These are phyloP conservation scores for Pseudogymnoascus sp. DNA, from an alignment of 2,329 filamentous ascomycete species.

Conservation along the genomic window DNA sequence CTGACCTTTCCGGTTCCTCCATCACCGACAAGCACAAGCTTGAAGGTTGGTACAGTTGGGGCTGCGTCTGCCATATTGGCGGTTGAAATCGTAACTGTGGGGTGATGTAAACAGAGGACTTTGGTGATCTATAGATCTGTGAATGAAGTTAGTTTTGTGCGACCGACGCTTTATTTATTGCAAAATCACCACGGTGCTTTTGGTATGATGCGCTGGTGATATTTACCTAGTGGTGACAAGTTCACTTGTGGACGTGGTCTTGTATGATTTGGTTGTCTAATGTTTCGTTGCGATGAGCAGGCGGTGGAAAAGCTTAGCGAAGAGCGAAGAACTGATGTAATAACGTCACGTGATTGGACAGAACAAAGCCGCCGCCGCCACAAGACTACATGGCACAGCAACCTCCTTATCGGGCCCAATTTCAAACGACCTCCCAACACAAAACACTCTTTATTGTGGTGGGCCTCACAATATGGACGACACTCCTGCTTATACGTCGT, in stretches of 20 bases:
- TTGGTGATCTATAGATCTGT: conserved; percentile 5
- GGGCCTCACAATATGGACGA: conserved; percentile 29
- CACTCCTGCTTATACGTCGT: conserved; percentile 63
- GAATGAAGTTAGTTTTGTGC: not conserved
- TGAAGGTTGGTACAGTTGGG: conserved; percentile 73
- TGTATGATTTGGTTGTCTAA: conserved; percentile 27
- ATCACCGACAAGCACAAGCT: conserved; percentile 98
- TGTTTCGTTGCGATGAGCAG: conserved; percentile 25
- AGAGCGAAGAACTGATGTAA: conserved; percentile 10
- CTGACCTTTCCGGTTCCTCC: conserved; percentile 98
- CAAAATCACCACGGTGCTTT: not conserved
- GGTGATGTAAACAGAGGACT: conserved; percentile 23
- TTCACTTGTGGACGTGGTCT: conserved; percentile 28
- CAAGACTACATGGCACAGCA: not conserved
- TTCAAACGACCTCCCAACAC: not conserved
- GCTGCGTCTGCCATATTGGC: conserved; percentile 55
- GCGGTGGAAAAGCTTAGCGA: conserved; percentile 13
- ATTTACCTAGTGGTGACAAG: conserved; percentile 10
- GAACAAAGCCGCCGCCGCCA: not conserved
- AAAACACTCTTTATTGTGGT: not conserved
- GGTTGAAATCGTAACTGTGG: conserved; percentile 14
- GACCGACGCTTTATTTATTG: conserved; percentile 1
- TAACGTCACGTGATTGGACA: not conserved
- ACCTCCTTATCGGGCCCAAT: not conserved
- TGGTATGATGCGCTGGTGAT: conserved; percentile 1